Percentiles rank a stretch among this genome's conserved stretches.
These are phyloP conservation scores for Paraphoma sp. DNA, from an alignment of 2,329 filamentous ascomycete genomes.

Conservation along the genomic window DNA sequence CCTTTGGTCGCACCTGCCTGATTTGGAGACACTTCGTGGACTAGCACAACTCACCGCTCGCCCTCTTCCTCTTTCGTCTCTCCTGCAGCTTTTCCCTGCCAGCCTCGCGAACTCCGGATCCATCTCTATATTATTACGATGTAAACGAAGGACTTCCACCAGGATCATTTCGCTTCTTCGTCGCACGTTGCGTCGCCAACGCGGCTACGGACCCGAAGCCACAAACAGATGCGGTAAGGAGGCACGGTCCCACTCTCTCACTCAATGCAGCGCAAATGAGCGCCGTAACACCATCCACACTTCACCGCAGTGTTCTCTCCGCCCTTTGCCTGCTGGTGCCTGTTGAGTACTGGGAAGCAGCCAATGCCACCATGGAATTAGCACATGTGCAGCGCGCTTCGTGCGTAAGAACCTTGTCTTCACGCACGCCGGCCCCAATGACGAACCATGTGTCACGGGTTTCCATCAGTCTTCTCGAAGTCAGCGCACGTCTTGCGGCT, in stretches of 20 bases:
- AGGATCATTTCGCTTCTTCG: not conserved
- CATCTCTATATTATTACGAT: not conserved
- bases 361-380: too few relatives aligned
- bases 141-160: not conserved
- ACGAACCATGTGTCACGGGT: not conserved
- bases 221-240: too few relatives aligned
- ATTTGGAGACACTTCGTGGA: not conserved
- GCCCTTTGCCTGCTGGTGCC: not conserved
- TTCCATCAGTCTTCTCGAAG: not conserved
- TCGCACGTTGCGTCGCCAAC: not conserved
- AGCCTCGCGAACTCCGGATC: not conserved
- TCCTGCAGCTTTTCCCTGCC: not conserved
- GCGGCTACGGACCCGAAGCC: not conserved
- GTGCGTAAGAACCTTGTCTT: not conserved
- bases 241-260: too few relatives aligned
- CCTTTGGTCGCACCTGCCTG: not conserved
- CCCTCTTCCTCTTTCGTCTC: not conserved
- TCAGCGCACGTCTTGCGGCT: not conserved
- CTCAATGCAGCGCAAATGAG: too few relatives aligned
- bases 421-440: not conserved
- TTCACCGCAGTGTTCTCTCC: not conserved
- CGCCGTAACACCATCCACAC: too few relatives aligned
- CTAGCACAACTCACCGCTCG: not conserved
- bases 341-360: not conserved
- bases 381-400: too few relatives aligned